Evolutionary conservation across 768 basidiomycete genomes (phyloP).

Genomic region (Boletus subcaerulescens): DNA sequence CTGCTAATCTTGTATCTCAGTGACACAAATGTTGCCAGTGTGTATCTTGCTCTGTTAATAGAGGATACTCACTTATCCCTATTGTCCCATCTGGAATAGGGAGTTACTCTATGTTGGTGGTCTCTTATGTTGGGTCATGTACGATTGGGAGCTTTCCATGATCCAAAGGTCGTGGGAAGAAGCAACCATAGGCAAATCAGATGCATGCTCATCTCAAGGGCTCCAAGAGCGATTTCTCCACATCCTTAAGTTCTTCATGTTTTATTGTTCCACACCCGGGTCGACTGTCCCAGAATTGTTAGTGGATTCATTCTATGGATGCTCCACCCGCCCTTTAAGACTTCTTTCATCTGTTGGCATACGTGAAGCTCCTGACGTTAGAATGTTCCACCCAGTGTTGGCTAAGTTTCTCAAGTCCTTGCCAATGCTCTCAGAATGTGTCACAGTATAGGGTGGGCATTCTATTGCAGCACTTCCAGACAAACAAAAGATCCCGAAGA

Average conservation of each 20-base stretch:
- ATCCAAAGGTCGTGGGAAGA: slow-evolving; percentile 35
- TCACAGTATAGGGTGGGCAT: slow-evolving; percentile 47
- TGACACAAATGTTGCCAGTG: not conserved
- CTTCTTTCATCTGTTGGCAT: slow-evolving; percentile 78
- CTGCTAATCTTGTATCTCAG: not conserved
- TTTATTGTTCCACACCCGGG: slow-evolving; percentile 61
- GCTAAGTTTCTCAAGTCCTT: slow-evolving; percentile 69
- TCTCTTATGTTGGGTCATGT: slow-evolving; percentile 73
- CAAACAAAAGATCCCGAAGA: slow-evolving; percentile 61
- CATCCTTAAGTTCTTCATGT: slow-evolving; percentile 10
- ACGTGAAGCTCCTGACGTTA: slow-evolving; percentile 58
- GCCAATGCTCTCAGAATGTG: slow-evolving; percentile 62
- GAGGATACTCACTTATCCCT: not conserved
- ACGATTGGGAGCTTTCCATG: slow-evolving; percentile 71
- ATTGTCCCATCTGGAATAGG: slow-evolving; percentile 72
- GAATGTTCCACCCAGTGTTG: slow-evolving; percentile 67
- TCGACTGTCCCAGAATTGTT: slow-evolving; percentile 68
- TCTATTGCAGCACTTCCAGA: slow-evolving; percentile 60
- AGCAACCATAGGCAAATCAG: not conserved
- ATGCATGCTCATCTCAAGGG: not conserved
- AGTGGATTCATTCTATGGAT: slow-evolving; percentile 75
- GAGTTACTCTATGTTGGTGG: slow-evolving; percentile 85
- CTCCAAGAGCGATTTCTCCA: slow-evolving; percentile 1
- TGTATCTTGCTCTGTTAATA: not conserved
- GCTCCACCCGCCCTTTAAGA: slow-evolving; percentile 53